A percentile compares a stretch with the other conserved stretches of the same genome.
phyloP scores from a whole-genome alignment of 306 rosid species.

The Vicia faba region DNA sequence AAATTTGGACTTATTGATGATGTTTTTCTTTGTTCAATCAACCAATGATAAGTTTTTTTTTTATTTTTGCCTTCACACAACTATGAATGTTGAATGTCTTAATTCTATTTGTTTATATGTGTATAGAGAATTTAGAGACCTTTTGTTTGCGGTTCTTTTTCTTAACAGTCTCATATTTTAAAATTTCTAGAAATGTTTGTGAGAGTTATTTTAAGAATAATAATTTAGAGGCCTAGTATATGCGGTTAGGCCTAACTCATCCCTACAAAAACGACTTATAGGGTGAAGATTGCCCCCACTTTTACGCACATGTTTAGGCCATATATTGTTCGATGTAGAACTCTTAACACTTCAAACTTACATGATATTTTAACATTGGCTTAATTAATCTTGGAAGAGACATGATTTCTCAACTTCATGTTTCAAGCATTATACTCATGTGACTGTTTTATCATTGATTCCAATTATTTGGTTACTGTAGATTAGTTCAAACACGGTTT shows the following conservation, averaged over 20 bases:
- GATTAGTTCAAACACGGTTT: background rate
- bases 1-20: background rate
- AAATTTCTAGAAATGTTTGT: background rate
- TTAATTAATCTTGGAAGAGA: conserved; percentile 3
- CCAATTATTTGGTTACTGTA: background rate
- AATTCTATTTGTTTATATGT: background rate
- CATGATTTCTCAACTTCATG: conserved; percentile 2
- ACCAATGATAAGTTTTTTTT: background rate
- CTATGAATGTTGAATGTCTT: conserved; percentile 16
- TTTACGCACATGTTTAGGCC: too few relatives aligned
- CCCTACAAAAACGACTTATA: too few relatives aligned
- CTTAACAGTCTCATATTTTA: background rate
- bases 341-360: background rate
- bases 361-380: conserved; percentile 9
- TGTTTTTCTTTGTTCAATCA: conserved; percentile 3
- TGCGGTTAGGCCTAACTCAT: too few relatives aligned
- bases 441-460: conserved; percentile 6
- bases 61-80: background rate
- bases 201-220: conserved; percentile 4
- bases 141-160: background rate
- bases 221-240: too few relatives aligned
- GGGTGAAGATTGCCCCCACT: too few relatives aligned
- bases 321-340: too few relatives aligned
- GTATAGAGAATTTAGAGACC: background rate
- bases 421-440: conserved; percentile 12